These are phyloP conservation scores for Eleusine coracana DNA, from an alignment of 176 grass and related monocot genomes.

Conservation along the genomic window DNA sequence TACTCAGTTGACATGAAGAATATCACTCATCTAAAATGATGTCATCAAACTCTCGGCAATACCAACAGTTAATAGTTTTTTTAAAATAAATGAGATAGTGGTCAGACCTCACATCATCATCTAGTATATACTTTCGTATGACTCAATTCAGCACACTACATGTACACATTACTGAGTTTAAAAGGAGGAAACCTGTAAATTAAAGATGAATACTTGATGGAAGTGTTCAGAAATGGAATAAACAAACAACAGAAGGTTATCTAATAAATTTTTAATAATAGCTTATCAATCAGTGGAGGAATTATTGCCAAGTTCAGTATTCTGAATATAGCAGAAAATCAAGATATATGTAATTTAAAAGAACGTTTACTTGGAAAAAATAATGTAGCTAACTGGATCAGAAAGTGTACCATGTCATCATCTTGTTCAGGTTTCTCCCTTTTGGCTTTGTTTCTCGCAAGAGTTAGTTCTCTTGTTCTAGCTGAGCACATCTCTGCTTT, in stretches of 20 bases:
- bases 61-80: neutral
- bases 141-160: too few relatives aligned
- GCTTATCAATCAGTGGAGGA: too few relatives aligned
- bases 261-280: too few relatives aligned
- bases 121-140: neutral
- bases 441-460: conserved; percentile 75
- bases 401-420: conserved; percentile 71
- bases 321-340: neutral
- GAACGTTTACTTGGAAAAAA: conserved; percentile 1
- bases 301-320: too few relatives aligned
- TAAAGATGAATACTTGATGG: too few relatives aligned
- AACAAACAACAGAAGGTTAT: too few relatives aligned
- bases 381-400: neutral
- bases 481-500: conserved; percentile 78
- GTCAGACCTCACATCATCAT: neutral
- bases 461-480: conserved; percentile 91
- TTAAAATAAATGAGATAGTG: neutral
- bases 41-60: neutral
- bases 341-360: neutral
- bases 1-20: neutral
- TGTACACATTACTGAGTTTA: too few relatives aligned
- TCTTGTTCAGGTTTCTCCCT: conserved; percentile 71
- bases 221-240: too few relatives aligned
- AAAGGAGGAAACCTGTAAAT: too few relatives aligned
- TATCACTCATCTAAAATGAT: neutral